Evolutionary conservation across 805 yeast genomes (phyloP).

Genomic region (Wickerhamiella kazuoi): DNA sequence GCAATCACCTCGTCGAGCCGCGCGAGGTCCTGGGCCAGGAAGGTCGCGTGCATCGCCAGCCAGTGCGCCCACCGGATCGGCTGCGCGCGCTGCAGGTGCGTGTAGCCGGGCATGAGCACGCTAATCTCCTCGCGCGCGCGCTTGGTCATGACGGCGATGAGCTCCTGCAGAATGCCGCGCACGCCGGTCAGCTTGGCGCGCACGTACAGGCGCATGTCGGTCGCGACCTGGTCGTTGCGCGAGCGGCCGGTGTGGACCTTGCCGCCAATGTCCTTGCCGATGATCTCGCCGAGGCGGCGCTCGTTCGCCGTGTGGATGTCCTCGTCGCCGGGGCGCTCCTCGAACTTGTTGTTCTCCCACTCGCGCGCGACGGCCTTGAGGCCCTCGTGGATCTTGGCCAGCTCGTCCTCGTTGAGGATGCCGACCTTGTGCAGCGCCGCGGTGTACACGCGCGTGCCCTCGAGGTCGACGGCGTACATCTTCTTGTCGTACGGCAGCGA

Average conservation of each 20-base stretch:
- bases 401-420: conserved; percentile 53
- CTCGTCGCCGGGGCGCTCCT: conserved; percentile 78
- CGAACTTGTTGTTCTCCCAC: conserved; percentile 58
- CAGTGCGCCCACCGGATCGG: conserved; percentile 99
- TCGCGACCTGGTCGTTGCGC: conserved; percentile 96
- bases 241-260: conserved; percentile 99
- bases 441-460: conserved; percentile 88
- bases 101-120: conserved; percentile 95
- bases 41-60: conserved; percentile 88
- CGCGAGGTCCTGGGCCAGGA: conserved; percentile 76
- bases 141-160: conserved; percentile 47
- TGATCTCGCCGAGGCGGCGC: conserved; percentile 89
- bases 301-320: conserved; percentile 98
- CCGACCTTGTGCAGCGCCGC: conserved; percentile 68
- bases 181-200: conserved; percentile 53
- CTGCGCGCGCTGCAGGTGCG: conserved; percentile 96
- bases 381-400: conserved; percentile 69
- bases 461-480: conserved; percentile 87
- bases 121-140: conserved; percentile 80
- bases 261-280: conserved; percentile 86
- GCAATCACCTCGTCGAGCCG: conserved; percentile 63
- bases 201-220: conserved; percentile 93
- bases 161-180: conserved; percentile 36
- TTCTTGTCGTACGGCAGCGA: conserved; percentile 88
- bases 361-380: conserved; percentile 52